Percentiles rank a stretch among this genome's conserved stretches.
Evolutionary conservation across 148 eudicot species (phyloP).

Genomic region (Rhododendron griersonianum): DNA sequence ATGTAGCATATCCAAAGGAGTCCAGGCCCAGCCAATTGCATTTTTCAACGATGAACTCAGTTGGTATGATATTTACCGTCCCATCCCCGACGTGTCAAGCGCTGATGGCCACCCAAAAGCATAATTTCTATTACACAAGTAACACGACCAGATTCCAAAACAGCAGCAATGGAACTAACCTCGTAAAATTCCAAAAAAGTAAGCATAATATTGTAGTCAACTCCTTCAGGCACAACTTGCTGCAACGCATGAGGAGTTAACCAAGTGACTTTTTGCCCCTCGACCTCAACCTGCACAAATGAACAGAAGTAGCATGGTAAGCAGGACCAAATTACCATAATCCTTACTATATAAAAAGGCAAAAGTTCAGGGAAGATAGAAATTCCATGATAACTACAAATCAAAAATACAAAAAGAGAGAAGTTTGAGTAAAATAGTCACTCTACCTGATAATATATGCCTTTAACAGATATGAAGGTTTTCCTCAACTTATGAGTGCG

Average conservation of each 20-base stretch:
- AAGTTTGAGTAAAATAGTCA: neutral
- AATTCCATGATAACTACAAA: neutral
- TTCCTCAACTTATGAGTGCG: conserved; percentile 87
- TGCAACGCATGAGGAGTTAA: conserved; percentile 90
- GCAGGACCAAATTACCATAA: neutral
- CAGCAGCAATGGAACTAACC: conserved; percentile 29
- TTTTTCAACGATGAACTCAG: neutral
- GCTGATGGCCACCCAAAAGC: conserved; percentile 4
- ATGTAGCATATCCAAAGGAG: neutral
- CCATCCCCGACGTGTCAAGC: neutral
- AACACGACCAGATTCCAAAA: neutral
- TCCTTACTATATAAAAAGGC: neutral
- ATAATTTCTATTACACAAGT: neutral
- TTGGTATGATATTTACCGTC: neutral
- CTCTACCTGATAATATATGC: conserved; percentile 85
- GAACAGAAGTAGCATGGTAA: neutral
- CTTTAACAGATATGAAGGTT: conserved; percentile 89
- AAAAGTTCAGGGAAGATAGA: neutral
- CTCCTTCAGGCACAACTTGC: conserved; percentile 82
- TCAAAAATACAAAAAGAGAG: neutral
- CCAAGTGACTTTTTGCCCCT: conserved; percentile 94
- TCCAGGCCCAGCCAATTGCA: neutral
- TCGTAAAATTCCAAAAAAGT: conserved; percentile 87
- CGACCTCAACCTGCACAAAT: conserved; percentile 66
- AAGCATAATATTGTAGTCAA: conserved; percentile 78